Percentiles rank a stretch among this genome's conserved stretches.
Conservation (phyloP, 208 protist genomes). For the Leishmania arabica region DNA sequence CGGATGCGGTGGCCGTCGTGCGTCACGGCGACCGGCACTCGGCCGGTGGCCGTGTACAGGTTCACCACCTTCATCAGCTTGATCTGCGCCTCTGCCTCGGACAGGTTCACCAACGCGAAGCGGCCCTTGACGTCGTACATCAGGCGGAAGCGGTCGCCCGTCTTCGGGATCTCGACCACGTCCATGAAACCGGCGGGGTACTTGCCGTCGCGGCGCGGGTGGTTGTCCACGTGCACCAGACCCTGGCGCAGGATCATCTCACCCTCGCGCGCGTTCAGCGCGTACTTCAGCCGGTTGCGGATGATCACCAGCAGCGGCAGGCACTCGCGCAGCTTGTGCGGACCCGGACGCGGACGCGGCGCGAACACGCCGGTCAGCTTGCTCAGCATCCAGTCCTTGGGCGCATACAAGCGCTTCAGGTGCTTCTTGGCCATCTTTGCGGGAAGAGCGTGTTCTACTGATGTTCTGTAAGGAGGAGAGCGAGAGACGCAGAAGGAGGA, state of each 20-base stretch:
- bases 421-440: slow-evolving; percentile 97
- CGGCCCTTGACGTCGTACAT: slow-evolving; percentile 99
- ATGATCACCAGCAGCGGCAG: slow-evolving; percentile 88
- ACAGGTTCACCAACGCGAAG: slow-evolving; percentile 97
- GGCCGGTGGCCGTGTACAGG: slow-evolving; percentile 88
- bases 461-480: not conserved
- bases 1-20: slow-evolving; percentile 99
- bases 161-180: slow-evolving; percentile 98
- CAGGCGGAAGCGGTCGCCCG: slow-evolving; percentile 98
- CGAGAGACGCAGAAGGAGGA: not conserved
- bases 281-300: slow-evolving; percentile 97
- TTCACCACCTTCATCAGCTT: slow-evolving; percentile 97
- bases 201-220: slow-evolving; percentile 96
- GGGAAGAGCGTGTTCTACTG: not conserved
- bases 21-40: slow-evolving; percentile 97
- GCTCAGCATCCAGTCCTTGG: slow-evolving; percentile 99
- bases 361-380: slow-evolving; percentile 99
- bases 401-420: slow-evolving; percentile 99
- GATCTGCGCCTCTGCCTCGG: slow-evolving; percentile 93
- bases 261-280: slow-evolving; percentile 96
- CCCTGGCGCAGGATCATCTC: slow-evolving; percentile 97
- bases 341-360: slow-evolving; percentile 96
- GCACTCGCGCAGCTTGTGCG: slow-evolving; percentile 97
- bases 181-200: slow-evolving; percentile 99
- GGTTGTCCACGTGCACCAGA: slow-evolving; percentile 97